These are phyloP conservation scores for Verticillium dahliae DNA, from an alignment of 2,329 filamentous ascomycete species.

Conservation along the genomic window DNA sequence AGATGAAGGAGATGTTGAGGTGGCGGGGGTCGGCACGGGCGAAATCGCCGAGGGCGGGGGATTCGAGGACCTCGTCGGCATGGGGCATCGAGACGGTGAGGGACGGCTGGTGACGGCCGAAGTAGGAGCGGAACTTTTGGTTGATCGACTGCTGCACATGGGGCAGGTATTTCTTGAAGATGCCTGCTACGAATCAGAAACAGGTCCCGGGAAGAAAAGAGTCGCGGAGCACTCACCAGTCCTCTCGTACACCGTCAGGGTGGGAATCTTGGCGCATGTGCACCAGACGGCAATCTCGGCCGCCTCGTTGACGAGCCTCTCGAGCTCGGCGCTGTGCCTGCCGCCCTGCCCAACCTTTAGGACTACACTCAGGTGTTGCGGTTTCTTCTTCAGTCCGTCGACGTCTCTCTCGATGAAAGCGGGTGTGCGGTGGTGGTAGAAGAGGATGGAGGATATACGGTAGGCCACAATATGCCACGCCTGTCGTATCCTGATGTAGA, in stretches of 20 bases:
- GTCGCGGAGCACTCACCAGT: slow-evolving; percentile 54
- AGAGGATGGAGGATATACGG: slow-evolving; percentile 72
- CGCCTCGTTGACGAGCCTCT: slow-evolving; percentile 81
- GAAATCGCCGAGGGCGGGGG: slow-evolving; percentile 16
- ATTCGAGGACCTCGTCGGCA: slow-evolving; percentile 29
- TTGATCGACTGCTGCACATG: slow-evolving; percentile 74
- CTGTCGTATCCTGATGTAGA: slow-evolving; percentile 78
- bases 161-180: slow-evolving; percentile 85
- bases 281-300: slow-evolving; percentile 93
- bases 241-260: slow-evolving; percentile 86
- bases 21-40: slow-evolving; percentile 23
- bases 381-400: slow-evolving; percentile 63
- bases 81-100: slow-evolving; percentile 51
- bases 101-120: slow-evolving; percentile 66
- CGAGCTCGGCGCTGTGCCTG: slow-evolving; percentile 65
- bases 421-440: slow-evolving; percentile 93
- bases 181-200: slow-evolving; percentile 46
- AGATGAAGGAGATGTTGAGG: slow-evolving; percentile 69
- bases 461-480: slow-evolving; percentile 73
- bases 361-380: slow-evolving; percentile 82
- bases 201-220: background rate
- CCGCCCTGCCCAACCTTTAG: slow-evolving; percentile 67
- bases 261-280: slow-evolving; percentile 78
- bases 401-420: slow-evolving; percentile 89
- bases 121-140: slow-evolving; percentile 79